Evolutionary conservation across 1,284 basidiomycete genomes (phyloP).

Genomic region (Rhodotorula sp.): DNA sequence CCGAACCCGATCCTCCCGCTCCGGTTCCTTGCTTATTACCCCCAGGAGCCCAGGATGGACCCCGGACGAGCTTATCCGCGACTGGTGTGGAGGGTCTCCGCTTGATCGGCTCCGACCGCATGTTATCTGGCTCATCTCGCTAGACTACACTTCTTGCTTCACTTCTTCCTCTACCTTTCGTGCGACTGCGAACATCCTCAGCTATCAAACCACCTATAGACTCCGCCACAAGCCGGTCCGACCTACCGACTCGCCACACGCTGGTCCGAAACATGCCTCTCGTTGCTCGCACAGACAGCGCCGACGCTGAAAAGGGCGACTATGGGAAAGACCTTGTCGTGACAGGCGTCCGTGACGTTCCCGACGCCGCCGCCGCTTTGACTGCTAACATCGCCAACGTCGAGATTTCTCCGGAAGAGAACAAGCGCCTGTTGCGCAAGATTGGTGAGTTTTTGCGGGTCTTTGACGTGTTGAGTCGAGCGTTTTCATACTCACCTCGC

Average conservation of each 20-base stretch:
- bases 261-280: background rate
- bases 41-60: background rate
- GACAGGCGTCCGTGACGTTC: background rate
- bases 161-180: too few relatives aligned
- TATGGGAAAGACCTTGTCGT: background rate
- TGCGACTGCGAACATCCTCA: too few relatives aligned
- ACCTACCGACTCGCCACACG: background rate
- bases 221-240: background rate
- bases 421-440: slow-evolving; percentile 43
- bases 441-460: slow-evolving; percentile 30
- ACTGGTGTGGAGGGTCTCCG: too few relatives aligned
- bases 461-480: background rate
- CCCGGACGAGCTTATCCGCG: too few relatives aligned
- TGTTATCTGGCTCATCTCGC: too few relatives aligned
- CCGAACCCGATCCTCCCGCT: background rate
- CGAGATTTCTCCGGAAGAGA: slow-evolving; percentile 32
- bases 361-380: background rate
- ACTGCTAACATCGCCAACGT: background rate
- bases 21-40: background rate
- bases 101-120: too few relatives aligned
- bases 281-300: background rate
- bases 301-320: background rate
- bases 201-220: too few relatives aligned
- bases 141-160: too few relatives aligned
- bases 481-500: background rate